A percentile compares a stretch with the other conserved stretches of the same genome.
Evolutionary conservation across 257 asterid species (phyloP).

Genomic region (Orobanche coerulescens): DNA sequence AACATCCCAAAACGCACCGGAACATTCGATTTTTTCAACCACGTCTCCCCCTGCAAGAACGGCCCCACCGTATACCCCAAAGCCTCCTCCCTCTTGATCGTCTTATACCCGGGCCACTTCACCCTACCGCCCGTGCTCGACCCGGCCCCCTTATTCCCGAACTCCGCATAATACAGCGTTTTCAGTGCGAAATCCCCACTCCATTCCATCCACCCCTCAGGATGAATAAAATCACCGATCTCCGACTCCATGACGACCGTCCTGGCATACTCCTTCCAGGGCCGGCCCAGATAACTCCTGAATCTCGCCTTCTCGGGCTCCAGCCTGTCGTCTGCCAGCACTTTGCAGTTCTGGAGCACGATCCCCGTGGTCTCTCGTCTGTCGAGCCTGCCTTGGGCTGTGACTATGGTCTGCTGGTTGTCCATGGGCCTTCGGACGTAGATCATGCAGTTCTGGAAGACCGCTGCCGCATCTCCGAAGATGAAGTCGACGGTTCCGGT

Average conservation of each 20-base stretch:
- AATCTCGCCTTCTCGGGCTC: slow-evolving; percentile 44
- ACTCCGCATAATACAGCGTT: slow-evolving; percentile 62
- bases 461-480: slow-evolving; percentile 3
- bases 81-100: slow-evolving; percentile 45
- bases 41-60: slow-evolving; percentile 59
- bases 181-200: slow-evolving; percentile 44
- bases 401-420: not conserved
- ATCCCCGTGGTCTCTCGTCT: not conserved
- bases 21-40: slow-evolving; percentile 32
- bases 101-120: slow-evolving; percentile 56
- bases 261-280: slow-evolving; percentile 66
- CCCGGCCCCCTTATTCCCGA: slow-evolving; percentile 55
- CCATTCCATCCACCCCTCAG: slow-evolving; percentile 67
- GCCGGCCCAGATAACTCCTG: slow-evolving; percentile 72
- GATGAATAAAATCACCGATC: slow-evolving; percentile 51
- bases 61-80: slow-evolving; percentile 44
- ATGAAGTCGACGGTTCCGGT: slow-evolving; percentile 7
- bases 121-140: slow-evolving; percentile 37
- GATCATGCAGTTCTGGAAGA: slow-evolving; percentile 7
- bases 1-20: slow-evolving; percentile 60
- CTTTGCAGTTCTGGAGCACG: not conserved
- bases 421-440: not conserved
- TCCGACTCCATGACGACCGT: slow-evolving; percentile 68
- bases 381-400: not conserved
- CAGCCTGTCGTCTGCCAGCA: slow-evolving; percentile 38